Percentiles rank a stretch among this genome's conserved stretches.
These are phyloP conservation scores for Euphorbia celastroides DNA, from an alignment of 441 rosid genomes.

Conservation along the genomic window DNA sequence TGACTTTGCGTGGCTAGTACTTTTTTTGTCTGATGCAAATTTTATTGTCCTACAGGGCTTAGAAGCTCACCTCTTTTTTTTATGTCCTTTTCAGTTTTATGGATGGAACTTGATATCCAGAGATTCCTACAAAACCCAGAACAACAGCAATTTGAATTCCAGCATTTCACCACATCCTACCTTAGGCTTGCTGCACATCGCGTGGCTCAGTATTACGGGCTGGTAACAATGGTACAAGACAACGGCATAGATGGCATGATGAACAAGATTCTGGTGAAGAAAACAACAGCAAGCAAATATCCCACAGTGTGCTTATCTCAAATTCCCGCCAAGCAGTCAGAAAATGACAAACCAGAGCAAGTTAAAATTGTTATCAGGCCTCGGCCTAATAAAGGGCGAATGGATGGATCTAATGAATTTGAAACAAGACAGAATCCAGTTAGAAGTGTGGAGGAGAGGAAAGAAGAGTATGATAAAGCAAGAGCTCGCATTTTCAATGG, in stretches of 20 bases:
- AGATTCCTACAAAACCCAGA: conserved; percentile 73
- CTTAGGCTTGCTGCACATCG: conserved; percentile 97
- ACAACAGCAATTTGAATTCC: conserved; percentile 81
- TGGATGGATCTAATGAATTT: conserved; percentile 40
- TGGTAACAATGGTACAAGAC: conserved; percentile 69
- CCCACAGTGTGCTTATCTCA: conserved; percentile 67
- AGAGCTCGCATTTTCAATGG: conserved; percentile 84
- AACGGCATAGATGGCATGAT: conserved; percentile 63
- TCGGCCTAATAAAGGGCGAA: conserved; percentile 50
- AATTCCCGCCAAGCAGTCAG: conserved; percentile 62
- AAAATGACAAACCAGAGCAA: conserved; percentile 50
- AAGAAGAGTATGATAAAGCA: conserved; percentile 81
- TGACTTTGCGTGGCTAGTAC: not conserved
- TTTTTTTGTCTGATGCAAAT: too few relatives aligned
- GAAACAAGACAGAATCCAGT: conserved; percentile 42
- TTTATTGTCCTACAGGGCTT: too few relatives aligned
- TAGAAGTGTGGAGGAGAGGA: conserved; percentile 91
- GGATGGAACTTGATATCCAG: conserved; percentile 91
- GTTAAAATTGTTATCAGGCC: conserved; percentile 67
- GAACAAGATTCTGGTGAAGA: conserved; percentile 55
- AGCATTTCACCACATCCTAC: conserved; percentile 86
- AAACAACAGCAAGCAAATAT: conserved; percentile 52
- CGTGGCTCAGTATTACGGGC: conserved; percentile 91
- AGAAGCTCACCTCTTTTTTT: not conserved
- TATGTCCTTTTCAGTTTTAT: conserved; percentile 51